phyloP scores from a whole-genome alignment of 2,329 filamentous ascomycete species.

The Fusarium sp. region DNA sequence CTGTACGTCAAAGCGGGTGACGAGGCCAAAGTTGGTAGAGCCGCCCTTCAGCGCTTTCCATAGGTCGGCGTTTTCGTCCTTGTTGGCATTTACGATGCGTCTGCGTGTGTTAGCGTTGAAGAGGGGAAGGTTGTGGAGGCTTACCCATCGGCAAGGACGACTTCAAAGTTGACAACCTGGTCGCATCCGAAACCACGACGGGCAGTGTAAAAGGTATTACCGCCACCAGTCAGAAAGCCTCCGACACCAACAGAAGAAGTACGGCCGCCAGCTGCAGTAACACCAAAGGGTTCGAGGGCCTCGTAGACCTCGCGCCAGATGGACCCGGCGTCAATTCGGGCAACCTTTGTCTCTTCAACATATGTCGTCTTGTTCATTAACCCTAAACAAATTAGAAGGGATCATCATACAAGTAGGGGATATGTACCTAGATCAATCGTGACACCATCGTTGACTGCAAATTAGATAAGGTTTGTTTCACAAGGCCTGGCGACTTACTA shows the following conservation, averaged over 20 bases:
- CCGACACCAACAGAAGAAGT: slow-evolving; percentile 40
- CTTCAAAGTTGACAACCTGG: slow-evolving; percentile 55
- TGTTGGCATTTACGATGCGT: slow-evolving; percentile 15
- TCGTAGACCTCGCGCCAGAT: slow-evolving; percentile 19
- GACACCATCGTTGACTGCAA: slow-evolving; percentile 14
- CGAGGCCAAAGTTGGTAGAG: slow-evolving; percentile 32
- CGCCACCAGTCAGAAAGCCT: slow-evolving; percentile 45
- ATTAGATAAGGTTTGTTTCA: neutral
- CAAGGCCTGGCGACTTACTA: neutral
- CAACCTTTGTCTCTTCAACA: slow-evolving; percentile 10
- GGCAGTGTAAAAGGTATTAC: slow-evolving; percentile 33
- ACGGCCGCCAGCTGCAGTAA: slow-evolving; percentile 12
- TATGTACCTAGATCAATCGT: slow-evolving; percentile 17
- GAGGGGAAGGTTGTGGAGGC: fast-evolving
- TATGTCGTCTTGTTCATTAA: slow-evolving; percentile 24
- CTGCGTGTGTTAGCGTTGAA: neutral
- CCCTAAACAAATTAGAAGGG: neutral
- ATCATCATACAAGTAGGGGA: neutral
- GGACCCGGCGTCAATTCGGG: slow-evolving; percentile 4
- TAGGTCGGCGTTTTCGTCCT: slow-evolving; percentile 31
- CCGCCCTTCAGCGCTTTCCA: slow-evolving; percentile 33
- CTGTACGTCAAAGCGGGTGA: slow-evolving; percentile 35
- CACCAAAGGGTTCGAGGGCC: slow-evolving; percentile 8
- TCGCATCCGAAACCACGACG: slow-evolving; percentile 50
- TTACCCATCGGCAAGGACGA: slow-evolving; percentile 50